A percentile compares a stretch with the other conserved stretches of the same genome.
phyloP scores from a whole-genome alignment of 1,284 basidiomycete genomes.

The Trichosporon coremiiforme region DNA sequence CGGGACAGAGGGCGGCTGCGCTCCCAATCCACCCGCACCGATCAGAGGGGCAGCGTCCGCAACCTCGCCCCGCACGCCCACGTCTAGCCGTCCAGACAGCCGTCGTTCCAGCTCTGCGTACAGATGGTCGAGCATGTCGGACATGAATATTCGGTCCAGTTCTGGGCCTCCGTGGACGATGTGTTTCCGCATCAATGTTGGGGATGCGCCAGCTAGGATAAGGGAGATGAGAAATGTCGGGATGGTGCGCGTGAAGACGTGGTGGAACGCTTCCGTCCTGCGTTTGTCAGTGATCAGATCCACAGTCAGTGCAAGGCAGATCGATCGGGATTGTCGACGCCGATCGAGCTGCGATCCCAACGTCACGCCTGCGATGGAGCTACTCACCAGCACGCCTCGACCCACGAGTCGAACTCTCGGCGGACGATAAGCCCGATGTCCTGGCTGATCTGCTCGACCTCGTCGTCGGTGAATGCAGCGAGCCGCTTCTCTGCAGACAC shows the following conservation, averaged over 20 bases:
- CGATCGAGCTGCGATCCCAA: background rate
- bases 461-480: constrained; percentile 42
- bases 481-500: constrained; percentile 32
- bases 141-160: constrained; percentile 51
- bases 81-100: constrained; percentile 39
- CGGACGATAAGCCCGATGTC: constrained; percentile 52
- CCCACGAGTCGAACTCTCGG: constrained; percentile 55
- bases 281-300: constrained; percentile 8
- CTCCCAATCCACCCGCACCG: constrained; percentile 31
- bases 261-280: constrained; percentile 57
- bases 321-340: background rate
- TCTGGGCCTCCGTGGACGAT: constrained; percentile 54
- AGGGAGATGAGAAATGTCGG: constrained; percentile 55
- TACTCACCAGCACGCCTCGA: constrained; percentile 56
- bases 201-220: constrained; percentile 51
- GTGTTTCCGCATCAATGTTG: constrained; percentile 50
- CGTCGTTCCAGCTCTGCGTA: constrained; percentile 52
- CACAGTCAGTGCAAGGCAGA: background rate
- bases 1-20: constrained; percentile 26
- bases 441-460: constrained; percentile 49
- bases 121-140: constrained; percentile 52
- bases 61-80: constrained; percentile 28
- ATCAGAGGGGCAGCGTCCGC: constrained; percentile 29
- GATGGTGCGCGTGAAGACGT: constrained; percentile 52
- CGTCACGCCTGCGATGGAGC: constrained; percentile 2